Percentiles rank a stretch among this genome's conserved stretches.
Conservation (phyloP, 805 yeast species). For the Candida ipomoeae region DNA sequence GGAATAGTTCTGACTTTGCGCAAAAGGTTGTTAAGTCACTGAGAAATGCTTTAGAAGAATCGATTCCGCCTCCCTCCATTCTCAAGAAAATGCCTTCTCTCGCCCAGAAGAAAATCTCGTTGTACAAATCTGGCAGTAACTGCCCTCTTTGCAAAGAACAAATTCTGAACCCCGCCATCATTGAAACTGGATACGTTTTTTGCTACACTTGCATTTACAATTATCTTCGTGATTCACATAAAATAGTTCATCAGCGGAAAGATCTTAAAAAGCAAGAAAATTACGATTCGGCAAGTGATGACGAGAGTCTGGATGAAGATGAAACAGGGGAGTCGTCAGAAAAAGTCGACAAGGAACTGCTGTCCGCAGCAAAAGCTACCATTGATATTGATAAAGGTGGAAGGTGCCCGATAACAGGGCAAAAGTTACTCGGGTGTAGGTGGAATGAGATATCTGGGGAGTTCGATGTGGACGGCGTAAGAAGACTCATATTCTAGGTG, state of each 20-base stretch:
- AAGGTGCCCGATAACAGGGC: slow-evolving; percentile 81
- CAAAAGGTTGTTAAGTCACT: slow-evolving; percentile 49
- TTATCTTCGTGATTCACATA: slow-evolving; percentile 49
- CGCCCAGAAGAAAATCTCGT: slow-evolving; percentile 16
- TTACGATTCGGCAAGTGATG: slow-evolving; percentile 13
- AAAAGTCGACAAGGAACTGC: slow-evolving; percentile 4
- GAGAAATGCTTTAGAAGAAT: slow-evolving; percentile 42
- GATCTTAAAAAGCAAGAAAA: slow-evolving; percentile 12
- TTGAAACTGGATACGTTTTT: slow-evolving; percentile 88
- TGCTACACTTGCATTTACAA: slow-evolving; percentile 83
- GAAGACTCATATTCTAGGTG: slow-evolving; percentile 61
- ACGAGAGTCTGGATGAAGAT: slow-evolving; percentile 5
- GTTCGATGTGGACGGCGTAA: slow-evolving; percentile 73
- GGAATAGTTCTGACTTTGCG: slow-evolving; percentile 76
- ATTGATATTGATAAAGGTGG: slow-evolving; percentile 42
- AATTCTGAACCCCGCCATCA: slow-evolving; percentile 74
- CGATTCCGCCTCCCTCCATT: slow-evolving; percentile 46
- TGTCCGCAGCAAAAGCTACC: background rate
- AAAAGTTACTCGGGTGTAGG: slow-evolving; percentile 64
- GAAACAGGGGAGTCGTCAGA: slow-evolving; percentile 11
- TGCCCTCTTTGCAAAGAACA: slow-evolving; percentile 71
- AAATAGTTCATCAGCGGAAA: slow-evolving; percentile 20
- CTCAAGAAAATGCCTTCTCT: slow-evolving; percentile 16
- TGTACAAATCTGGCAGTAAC: slow-evolving; percentile 27
- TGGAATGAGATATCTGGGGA: slow-evolving; percentile 52